Base-by-base conservation (phyloP, 2,329 filamentous ascomycete genomes). In the Microcyclosporella mali region DNA sequence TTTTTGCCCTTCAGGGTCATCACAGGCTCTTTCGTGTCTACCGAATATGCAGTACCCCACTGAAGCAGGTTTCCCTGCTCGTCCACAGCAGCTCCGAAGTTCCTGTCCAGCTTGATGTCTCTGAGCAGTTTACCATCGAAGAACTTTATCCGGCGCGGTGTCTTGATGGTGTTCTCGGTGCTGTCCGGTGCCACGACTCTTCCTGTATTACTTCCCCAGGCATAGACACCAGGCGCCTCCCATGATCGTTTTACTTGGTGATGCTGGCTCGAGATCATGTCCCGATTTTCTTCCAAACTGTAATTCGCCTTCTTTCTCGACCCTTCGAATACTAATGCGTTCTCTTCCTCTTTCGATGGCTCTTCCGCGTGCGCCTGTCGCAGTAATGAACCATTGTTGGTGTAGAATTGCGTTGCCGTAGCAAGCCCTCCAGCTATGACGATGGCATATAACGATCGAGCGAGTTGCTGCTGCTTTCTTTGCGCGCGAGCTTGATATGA, bases 31-130 rank as follows among this genome's bases (percentile, higher is more conserved):
- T 71, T 76, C 21, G 78, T 70, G 3, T 78, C 73, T 42, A 77
- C 73, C 6, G 83, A 84, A 61, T 84, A 95, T 3, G 75, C 86
- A 3, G 74, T 74, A 1, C 92, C 92, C 92, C 92, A 98, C 68
- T 97, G 89, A 10, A 95, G 72, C 33, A 98, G 65, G 61, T 97
- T 85, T 3, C 92, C 92, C 49, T 83, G 81, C 62, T 95, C 89
- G 3, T 82, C 84, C 31, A 97, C 82, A 8, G 92, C 92, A 3
- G 82, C 90, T 7, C 87, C 92, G 61, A 94, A 89, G 31, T 79
- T 78, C 41, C 79, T 75, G 46, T 88, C 86, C 37, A 97, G 69
- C 68, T 94, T 95, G 50, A 97, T 71, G 61, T 95, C 92, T 37
- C 90, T 77, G 32, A 98, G 71, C 12, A 95, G 66, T 64, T 87